Conservation (phyloP, 257 asterid genomes). For the Solanum phureja region DNA sequence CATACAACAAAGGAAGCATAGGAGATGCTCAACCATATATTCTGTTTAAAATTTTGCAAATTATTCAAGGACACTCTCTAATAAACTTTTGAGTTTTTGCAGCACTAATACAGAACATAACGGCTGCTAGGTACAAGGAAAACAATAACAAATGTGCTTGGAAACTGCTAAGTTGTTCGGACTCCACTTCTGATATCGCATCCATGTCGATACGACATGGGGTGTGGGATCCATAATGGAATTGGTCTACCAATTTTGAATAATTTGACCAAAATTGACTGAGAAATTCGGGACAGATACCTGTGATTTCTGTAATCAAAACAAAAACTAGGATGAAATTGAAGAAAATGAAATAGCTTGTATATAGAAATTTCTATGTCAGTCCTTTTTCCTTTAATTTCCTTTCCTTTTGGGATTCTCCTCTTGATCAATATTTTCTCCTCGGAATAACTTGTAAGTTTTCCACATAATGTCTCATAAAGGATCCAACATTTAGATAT, state of each 20-base stretch:
- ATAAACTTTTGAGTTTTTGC: not conserved
- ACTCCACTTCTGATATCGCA: not conserved
- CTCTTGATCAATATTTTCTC: not conserved
- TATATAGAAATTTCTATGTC: not conserved
- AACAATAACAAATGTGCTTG: not conserved
- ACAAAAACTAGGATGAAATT: not conserved
- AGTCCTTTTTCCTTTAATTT: not conserved
- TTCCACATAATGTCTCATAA: not conserved
- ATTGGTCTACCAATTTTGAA: not conserved
- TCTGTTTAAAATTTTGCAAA: not conserved
- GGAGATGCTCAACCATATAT: not conserved
- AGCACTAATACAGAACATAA: not conserved
- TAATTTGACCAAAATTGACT: not conserved
- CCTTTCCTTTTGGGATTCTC: not conserved
- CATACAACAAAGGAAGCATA: not conserved
- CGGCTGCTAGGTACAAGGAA: not conserved
- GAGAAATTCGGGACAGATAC: not conserved
- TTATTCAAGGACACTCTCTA: not conserved
- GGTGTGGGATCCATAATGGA: not conserved
- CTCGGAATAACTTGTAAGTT: not conserved
- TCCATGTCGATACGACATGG: not conserved
- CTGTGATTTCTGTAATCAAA: not conserved
- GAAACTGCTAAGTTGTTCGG: not conserved
- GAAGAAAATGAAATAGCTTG: not conserved
- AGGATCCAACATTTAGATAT: not conserved